Evolutionary conservation across 164 flowering plant species (phyloP).

Genomic region (Santalum album): DNA sequence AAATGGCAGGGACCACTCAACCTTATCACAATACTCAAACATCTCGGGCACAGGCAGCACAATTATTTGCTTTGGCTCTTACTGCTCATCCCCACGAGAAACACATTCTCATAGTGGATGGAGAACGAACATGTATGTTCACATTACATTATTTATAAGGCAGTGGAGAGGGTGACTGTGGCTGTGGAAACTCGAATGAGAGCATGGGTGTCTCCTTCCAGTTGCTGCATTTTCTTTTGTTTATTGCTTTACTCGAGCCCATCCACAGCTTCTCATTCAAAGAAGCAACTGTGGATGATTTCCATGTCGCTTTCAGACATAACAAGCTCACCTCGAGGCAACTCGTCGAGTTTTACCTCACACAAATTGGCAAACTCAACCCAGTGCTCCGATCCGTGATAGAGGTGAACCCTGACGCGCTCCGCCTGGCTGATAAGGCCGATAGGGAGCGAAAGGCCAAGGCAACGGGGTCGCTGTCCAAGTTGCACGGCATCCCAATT

Average conservation of each 20-base stretch:
- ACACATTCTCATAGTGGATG: too few relatives aligned
- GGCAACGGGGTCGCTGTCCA: neutral
- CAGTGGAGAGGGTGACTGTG: too few relatives aligned
- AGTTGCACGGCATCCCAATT: conserved; percentile 54
- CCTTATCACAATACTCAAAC: too few relatives aligned
- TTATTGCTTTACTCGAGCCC: neutral
- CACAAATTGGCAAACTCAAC: conserved; percentile 29
- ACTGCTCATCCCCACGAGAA: too few relatives aligned
- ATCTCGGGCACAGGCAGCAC: too few relatives aligned
- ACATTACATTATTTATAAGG: too few relatives aligned
- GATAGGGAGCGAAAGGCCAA: conserved; percentile 24
- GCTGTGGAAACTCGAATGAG: too few relatives aligned
- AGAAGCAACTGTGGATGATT: conserved; percentile 43
- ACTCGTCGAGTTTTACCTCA: conserved; percentile 37
- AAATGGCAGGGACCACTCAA: too few relatives aligned
- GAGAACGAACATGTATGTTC: too few relatives aligned
- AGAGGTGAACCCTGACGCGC: conserved; percentile 62
- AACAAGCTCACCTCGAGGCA: conserved; percentile 45
- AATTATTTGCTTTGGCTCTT: too few relatives aligned
- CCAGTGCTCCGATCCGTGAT: conserved; percentile 35
- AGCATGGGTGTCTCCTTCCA: neutral
- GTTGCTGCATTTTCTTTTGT: neutral
- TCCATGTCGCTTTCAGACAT: conserved; percentile 35
- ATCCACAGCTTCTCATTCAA: conserved; percentile 18
- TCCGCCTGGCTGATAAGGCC: conserved; percentile 32